Percentiles rank a stretch among this genome's conserved stretches.
These are phyloP conservation scores for Lobulomyces angularis DNA, from an alignment of 192 early-diverging fungal species.

Conservation along the genomic window DNA sequence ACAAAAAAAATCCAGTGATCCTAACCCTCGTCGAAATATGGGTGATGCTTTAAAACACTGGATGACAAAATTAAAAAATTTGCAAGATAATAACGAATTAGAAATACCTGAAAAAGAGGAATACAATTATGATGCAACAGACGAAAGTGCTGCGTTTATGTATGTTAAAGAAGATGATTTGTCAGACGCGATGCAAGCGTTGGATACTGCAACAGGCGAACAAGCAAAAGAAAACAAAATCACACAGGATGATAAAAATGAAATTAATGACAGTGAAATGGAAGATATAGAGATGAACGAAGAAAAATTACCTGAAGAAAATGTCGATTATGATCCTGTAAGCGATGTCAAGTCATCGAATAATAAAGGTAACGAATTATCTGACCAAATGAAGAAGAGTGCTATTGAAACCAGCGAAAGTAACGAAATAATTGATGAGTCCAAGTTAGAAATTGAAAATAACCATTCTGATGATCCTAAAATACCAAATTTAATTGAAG, in stretches of 20 bases:
- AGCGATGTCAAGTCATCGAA: no score
- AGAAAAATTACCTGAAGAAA: conserved; percentile 18
- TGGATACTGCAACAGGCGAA: conserved; percentile 57
- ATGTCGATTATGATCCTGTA: no score
- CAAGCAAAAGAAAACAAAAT: conserved; percentile 51
- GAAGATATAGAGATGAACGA: conserved; percentile 36
- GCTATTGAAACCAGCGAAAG: not conserved
- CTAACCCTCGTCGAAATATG: conserved; percentile 78
- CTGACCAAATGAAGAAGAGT: no score
- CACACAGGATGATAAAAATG: conserved; percentile 45
- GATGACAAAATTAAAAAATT: conserved; percentile 68
- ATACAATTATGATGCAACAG: not conserved
- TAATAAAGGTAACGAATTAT: no score
- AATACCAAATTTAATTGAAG: not conserved
- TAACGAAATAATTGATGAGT: conserved; percentile 13
- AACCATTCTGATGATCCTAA: not conserved
- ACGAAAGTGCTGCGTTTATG: conserved; percentile 47
- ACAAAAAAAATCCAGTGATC: conserved; percentile 21
- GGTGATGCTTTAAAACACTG: conserved; percentile 91
- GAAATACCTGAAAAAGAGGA: not conserved
- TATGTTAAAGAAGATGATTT: conserved; percentile 67
- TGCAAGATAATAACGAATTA: conserved; percentile 15
- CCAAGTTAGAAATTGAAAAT: conserved; percentile 12
- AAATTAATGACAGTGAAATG: conserved; percentile 47
- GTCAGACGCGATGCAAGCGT: conserved; percentile 57